Percentiles rank a stretch among this genome's conserved stretches.
These are phyloP conservation scores for Aspergillus ustus DNA, from an alignment of 2,329 filamentous ascomycete species.

Conservation along the genomic window DNA sequence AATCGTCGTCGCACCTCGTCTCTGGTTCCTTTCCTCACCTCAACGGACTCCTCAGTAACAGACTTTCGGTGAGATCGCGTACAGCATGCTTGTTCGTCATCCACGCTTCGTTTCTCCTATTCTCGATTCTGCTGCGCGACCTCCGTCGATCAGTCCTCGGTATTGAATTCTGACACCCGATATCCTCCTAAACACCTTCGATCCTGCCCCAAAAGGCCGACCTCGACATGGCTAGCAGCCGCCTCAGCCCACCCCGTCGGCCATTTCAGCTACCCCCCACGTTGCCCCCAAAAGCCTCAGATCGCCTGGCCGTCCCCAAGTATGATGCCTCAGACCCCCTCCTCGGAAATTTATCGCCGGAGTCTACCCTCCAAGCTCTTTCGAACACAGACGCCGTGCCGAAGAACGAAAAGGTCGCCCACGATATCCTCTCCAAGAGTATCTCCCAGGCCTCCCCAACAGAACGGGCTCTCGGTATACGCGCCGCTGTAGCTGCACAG, in stretches of 20 bases:
- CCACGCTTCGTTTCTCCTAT: conserved; percentile 31
- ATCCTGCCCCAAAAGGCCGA: conserved; percentile 1
- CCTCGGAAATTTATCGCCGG: conserved; percentile 58
- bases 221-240: conserved; percentile 38
- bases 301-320: conserved; percentile 40
- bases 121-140: conserved; percentile 32
- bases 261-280: conserved; percentile 35
- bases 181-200: neutral
- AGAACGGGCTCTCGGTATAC: conserved; percentile 62
- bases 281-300: conserved; percentile 45
- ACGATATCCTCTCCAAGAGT: conserved; percentile 51
- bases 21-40: conserved; percentile 19
- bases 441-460: conserved; percentile 60
- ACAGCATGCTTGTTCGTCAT: conserved; percentile 44
- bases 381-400: conserved; percentile 48
- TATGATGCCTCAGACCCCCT: conserved; percentile 52
- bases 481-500: conserved; percentile 63
- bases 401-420: conserved; percentile 41
- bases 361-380: conserved; percentile 58
- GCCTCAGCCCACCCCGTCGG: conserved; percentile 33
- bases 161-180: conserved; percentile 19
- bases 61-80: conserved; percentile 27
- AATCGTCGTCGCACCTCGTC: conserved; percentile 9
- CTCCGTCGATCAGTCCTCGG: conserved; percentile 33
- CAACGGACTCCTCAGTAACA: neutral